Conservation (phyloP, 2,329 filamentous ascomycete species). For the Aureobasidium lini region DNA sequence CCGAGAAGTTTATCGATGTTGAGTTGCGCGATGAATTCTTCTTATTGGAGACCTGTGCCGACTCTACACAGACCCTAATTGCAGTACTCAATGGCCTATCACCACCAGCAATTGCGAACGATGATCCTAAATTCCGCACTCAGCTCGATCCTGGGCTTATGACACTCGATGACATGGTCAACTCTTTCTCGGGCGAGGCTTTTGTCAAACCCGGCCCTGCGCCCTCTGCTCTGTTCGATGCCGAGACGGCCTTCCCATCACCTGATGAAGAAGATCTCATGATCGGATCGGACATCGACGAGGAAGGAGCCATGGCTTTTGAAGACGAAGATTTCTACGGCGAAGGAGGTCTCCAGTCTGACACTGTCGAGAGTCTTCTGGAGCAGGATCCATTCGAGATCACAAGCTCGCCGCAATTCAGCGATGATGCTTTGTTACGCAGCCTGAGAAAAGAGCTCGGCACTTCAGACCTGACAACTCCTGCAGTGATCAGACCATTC, state of each 20-base stretch:
- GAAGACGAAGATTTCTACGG: constrained; percentile 18
- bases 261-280: constrained; percentile 28
- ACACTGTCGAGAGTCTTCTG: constrained; percentile 30
- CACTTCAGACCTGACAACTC: constrained; percentile 15
- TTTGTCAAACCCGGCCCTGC: constrained; percentile 58
- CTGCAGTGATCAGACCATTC: constrained; percentile 23
- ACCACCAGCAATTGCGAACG: constrained; percentile 75
- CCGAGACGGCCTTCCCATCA: constrained; percentile 20
- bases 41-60: constrained; percentile 88
- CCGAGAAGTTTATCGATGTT: constrained; percentile 63
- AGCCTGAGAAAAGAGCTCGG: constrained; percentile 25
- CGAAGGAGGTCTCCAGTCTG: constrained; percentile 18
- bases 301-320: constrained; percentile 22
- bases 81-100: constrained; percentile 69
- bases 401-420: constrained; percentile 24
- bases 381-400: constrained; percentile 31
- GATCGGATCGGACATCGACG: constrained; percentile 27
- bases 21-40: constrained; percentile 80
- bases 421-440: constrained; percentile 25
- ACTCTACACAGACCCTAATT: constrained; percentile 90
- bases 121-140: constrained; percentile 78
- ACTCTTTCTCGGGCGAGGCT: constrained; percentile 82
- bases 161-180: constrained; percentile 77
- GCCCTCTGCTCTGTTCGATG: constrained; percentile 43
- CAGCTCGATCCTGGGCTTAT: constrained; percentile 51